Evolutionary conservation across 2,329 filamentous ascomycete species (phyloP), one percentile per base, ranked within the genome.

Genomic region (Alternaria brassicicola): DNA sequence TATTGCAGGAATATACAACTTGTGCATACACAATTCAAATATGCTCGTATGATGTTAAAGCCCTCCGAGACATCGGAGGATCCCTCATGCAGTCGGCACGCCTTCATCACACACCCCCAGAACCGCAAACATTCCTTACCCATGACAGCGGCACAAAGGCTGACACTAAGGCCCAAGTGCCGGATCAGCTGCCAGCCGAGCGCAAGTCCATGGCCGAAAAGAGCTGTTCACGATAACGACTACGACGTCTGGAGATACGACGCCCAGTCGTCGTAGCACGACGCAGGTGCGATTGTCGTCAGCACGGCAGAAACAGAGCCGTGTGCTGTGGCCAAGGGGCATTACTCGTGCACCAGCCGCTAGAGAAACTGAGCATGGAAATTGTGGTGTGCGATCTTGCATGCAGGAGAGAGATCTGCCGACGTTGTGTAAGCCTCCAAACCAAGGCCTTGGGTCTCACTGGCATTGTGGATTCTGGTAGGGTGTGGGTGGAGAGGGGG

Each of bases 181-280:
- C 48, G 53, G 59, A 50, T 56, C 47, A 54, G 57, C 60, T 59
- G 46, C 47, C 39, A 9, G 49, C 62, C 46, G 51, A 56, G 36
- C 51, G 57, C 45, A 51, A 57, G 50, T 48, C 46, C 30, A 52
- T 48, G 25, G 52, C 60, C 59, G 21, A 42, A 53, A 60, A 30
- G 21, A 61, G 63, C 51, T 64, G 52, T 61, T 48, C 62, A 68
- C 64, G 65, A 68, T 67, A 69, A 62, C 62, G 38, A 42, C 21
- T 30, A 47, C 19, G 19, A 10, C 35, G 12, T 33, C 21, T 47
- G 33, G 42, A 57, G 46, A 53, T 55, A 48, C 30, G 38, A 39
- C 17, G 30, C 41, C 52, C 51, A 56, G 43, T 53, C 42, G 42
- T 60, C 28, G 64, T 67, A 19, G 65, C 61, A 68, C 68, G 58